Evolutionary conservation across 768 basidiomycete genomes (phyloP), one percentile per base, ranked within the genome.

Genomic region (Antrodiella citrinella): DNA sequence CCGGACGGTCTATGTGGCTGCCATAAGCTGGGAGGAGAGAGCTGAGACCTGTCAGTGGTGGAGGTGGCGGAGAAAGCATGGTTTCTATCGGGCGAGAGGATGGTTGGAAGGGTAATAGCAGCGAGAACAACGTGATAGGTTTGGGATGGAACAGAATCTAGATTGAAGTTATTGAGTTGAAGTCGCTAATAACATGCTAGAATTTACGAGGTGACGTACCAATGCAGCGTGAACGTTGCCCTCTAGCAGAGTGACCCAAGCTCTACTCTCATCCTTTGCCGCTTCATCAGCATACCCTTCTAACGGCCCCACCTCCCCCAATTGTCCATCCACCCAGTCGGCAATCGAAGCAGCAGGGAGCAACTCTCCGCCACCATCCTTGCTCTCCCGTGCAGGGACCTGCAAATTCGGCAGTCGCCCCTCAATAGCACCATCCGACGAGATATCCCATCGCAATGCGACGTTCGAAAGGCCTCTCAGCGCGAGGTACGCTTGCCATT

Each of bases 401-500:
- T 82, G 83, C 24, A 92, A 66, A 57, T 82, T 82, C 0, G 90
- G 90, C 4, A 92, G 74, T 15, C 80, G 73, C 2, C 73, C 74
- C 51, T 80, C 84, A 35, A 87, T 65, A 4, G 79, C 84, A 26
- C 90, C 90, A 47, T 86, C 81, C 20, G 78, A 71, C 13, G 76
- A 62, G 23, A 92, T 70, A 64, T 91, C 84, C 68, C 78, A 85
- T 41, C 86, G 78, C 12, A 90, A 63, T 19, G 65, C 67, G 49
- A 87, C 65, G 57, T 64, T 54, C 18, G 58, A 61, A 52, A 86
- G 60, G 5, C 78, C 80, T 51, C 85, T 81, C 44, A 84, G 78
- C 21, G 83, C 82, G 44, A 87, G 71, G 57, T 85, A 90, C 0
- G 90, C 86, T 65, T 92, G 90, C 89, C 89, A 91, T 67, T 89